Percentiles rank a stretch among this genome's conserved stretches.
Evolutionary conservation across 305 asterid species (phyloP).

Genomic region (Nicotiana rustica): DNA sequence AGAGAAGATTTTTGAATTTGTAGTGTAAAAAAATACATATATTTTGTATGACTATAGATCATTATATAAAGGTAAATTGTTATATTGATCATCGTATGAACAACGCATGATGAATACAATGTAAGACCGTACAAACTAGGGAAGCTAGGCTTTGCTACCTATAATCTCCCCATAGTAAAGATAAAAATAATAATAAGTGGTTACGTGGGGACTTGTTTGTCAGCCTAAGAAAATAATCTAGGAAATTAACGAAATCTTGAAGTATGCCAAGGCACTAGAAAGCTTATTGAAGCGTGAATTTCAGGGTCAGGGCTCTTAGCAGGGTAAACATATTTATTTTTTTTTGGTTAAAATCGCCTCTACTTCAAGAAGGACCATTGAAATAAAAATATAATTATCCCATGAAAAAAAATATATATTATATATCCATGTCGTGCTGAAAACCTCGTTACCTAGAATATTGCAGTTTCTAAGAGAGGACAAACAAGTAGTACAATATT

Average conservation of each 20-base stretch:
- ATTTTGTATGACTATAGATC: no score
- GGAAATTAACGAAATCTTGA: neutral
- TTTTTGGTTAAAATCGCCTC: neutral
- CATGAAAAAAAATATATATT: neutral
- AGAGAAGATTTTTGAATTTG: no score
- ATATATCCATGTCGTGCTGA: neutral
- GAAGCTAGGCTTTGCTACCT: no score
- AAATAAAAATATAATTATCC: neutral
- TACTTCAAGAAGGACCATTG: neutral
- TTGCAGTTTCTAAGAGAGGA: slow-evolving; percentile 25
- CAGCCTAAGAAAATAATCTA: neutral
- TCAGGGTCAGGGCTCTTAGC: neutral
- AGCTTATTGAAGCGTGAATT: neutral
- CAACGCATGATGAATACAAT: no score
- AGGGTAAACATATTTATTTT: neutral
- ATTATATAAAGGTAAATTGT: no score
- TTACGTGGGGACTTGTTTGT: slow-evolving; percentile 3
- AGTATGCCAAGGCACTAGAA: neutral
- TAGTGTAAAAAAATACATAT: no score
- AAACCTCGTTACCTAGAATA: slow-evolving; percentile 15
- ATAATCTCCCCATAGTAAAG: no score
- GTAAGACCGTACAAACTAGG: no score
- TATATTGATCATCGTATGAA: no score
- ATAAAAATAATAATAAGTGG: no score
- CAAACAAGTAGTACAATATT: slow-evolving; percentile 30